Conservation (phyloP, 2,329 filamentous ascomycete species). For the Claviceps capensis region DNA sequence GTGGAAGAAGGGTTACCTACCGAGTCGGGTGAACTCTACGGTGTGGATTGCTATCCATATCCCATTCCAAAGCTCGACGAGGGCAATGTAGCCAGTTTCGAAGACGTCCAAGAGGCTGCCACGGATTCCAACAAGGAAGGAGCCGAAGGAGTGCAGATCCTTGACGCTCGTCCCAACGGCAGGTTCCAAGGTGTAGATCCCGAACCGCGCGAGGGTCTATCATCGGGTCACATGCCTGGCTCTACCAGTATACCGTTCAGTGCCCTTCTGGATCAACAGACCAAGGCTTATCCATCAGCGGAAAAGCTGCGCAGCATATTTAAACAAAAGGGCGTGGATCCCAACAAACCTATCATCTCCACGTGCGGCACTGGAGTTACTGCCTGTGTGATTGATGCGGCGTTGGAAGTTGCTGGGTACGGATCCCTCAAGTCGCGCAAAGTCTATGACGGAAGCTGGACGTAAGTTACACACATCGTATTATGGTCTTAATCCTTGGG, state of each 20-base stretch:
- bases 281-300: slow-evolving; percentile 63
- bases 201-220: slow-evolving; percentile 74
- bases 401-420: slow-evolving; percentile 64
- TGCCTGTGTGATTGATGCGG: slow-evolving; percentile 79
- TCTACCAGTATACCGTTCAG: slow-evolving; percentile 72
- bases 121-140: slow-evolving; percentile 70
- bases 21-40: slow-evolving; percentile 64
- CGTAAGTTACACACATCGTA: slow-evolving; percentile 46
- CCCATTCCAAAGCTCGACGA: slow-evolving; percentile 48
- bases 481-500: not conserved
- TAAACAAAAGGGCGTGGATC: slow-evolving; percentile 64
- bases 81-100: slow-evolving; percentile 62
- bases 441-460: slow-evolving; percentile 97
- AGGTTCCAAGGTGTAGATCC: slow-evolving; percentile 73
- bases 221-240: slow-evolving; percentile 84
- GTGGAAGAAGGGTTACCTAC: slow-evolving; percentile 69
- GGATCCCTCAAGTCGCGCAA: slow-evolving; percentile 52
- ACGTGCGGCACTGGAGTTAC: slow-evolving; percentile 93
- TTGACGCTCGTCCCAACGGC: slow-evolving; percentile 72
- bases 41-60: slow-evolving; percentile 50
- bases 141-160: slow-evolving; percentile 67
- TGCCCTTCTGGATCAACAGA: slow-evolving; percentile 66
- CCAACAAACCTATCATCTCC: slow-evolving; percentile 66
- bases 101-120: slow-evolving; percentile 68
- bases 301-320: slow-evolving; percentile 66